phyloP scores from a whole-genome alignment of 352 stramenopile species.

The Phytophthora palmivora region DNA sequence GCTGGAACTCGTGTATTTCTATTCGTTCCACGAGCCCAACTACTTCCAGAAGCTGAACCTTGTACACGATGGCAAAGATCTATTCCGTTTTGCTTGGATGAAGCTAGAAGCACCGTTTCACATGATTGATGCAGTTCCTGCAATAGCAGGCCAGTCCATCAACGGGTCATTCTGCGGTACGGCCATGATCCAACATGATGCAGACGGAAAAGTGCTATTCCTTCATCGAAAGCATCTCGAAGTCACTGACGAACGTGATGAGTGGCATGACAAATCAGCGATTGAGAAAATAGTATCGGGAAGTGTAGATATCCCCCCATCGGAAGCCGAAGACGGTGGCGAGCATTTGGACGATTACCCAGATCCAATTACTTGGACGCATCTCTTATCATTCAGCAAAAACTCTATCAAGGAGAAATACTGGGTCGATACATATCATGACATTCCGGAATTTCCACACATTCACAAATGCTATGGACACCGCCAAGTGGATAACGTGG shows the following conservation, averaged over 20 bases:
- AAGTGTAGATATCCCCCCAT: neutral
- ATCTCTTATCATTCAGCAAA: conserved; percentile 62
- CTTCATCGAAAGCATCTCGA: conserved; percentile 47
- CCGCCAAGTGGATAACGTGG: neutral
- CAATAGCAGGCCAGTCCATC: conserved; percentile 32
- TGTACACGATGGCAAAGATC: conserved; percentile 55
- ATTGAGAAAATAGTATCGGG: neutral
- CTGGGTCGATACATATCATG: conserved; percentile 52
- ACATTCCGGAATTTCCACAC: conserved; percentile 31
- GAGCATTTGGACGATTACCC: conserved; percentile 19
- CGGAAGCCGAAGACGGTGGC: neutral
- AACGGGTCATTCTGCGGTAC: conserved; percentile 45
- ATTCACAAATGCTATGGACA: conserved; percentile 60
- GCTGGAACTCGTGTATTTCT: conserved; percentile 46
- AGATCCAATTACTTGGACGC: conserved; percentile 59
- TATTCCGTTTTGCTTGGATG: conserved; percentile 56
- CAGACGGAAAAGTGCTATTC: conserved; percentile 40
- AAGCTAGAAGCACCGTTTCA: conserved; percentile 45
- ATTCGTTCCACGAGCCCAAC: conserved; percentile 33
- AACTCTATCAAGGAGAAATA: conserved; percentile 38
- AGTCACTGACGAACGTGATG: conserved; percentile 17
- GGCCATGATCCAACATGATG: conserved; percentile 49
- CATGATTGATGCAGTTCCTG: conserved; percentile 42
- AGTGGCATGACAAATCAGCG: neutral
- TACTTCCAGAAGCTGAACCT: conserved; percentile 36